Conservation (phyloP, 2,329 filamentous ascomycete species). For the Ophiocordyceps camponoti-rufipedis region DNA sequence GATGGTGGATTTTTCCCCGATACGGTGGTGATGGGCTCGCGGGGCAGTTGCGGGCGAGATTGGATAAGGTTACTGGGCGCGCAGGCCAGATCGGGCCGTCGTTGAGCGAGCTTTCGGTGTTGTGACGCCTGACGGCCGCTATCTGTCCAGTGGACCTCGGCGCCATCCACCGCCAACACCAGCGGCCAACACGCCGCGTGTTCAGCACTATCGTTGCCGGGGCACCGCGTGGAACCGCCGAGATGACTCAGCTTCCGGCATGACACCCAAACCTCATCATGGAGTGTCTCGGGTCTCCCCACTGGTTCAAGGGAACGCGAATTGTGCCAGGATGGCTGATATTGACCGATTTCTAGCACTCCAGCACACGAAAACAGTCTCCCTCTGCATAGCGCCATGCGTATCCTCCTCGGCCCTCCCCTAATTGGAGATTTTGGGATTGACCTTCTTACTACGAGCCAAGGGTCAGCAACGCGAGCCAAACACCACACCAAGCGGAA, state of each 20-base stretch:
- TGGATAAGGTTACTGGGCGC: too few relatives aligned
- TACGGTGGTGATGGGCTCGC: background rate
- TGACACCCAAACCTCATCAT: background rate
- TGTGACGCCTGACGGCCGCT: background rate
- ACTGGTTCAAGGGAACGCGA: background rate
- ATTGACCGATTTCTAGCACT: background rate
- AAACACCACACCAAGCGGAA: too few relatives aligned
- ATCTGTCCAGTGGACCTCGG: background rate
- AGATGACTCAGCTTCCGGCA: background rate
- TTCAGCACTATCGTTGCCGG: background rate
- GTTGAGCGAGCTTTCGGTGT: too few relatives aligned
- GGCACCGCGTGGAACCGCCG: background rate
- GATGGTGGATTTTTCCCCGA: background rate
- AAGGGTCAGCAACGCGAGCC: too few relatives aligned
- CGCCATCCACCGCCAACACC: background rate
- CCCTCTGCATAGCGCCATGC: background rate
- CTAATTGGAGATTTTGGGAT: constrained; percentile 18
- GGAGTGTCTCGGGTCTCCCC: too few relatives aligned
- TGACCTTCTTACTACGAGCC: constrained; percentile 8
- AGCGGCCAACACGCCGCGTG: background rate
- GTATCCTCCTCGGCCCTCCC: background rate
- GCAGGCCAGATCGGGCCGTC: too few relatives aligned
- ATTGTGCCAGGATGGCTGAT: background rate
- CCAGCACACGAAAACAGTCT: background rate
- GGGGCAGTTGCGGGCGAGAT: too few relatives aligned